Base-by-base conservation (phyloP, 1,139 yeast species). In the Debaryomyces coudertii region DNA sequence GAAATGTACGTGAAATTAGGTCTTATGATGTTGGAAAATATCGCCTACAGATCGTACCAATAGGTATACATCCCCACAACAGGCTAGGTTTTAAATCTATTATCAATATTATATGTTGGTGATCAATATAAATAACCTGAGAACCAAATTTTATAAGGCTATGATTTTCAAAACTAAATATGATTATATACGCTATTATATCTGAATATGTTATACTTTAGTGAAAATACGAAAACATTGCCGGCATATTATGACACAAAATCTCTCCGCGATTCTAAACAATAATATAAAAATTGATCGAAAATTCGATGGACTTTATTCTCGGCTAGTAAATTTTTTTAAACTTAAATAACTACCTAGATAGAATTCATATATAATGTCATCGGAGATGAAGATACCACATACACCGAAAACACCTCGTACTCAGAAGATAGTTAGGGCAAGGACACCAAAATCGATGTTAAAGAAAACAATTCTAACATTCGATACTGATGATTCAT, bases 401-500 rank as follows among this genome's bases (percentile, higher is more conserved):
- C 33, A 36, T n/a, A 52, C 58, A 11, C 61, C 60, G 6, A 45
- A 36, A 23, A 38, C 40, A 2, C 40, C 48, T 16, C 43, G 53
- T 7, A 38, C 36, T 11, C 39, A 39, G 18, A 44, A 14, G 16
- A 37, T 28, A 8, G 30, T 34, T 4, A 33, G 33, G 12, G 37
- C 43, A n/a, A 40, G 34, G 12, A 50, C 55, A 2, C 58, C 55
- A 11, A 50, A 44, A 42, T 47, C 55, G 4, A 30, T 45, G 2
- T 48, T 46, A 33, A 54, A 49, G 36, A 54, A 40, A 36, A 66
- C 71, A 8, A 59, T 69, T 35, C 52, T 65, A 27, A 58, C 56
- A 40, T 61, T 57, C 40, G 69, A 65, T 43, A 53, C 55, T 22
- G 61, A 66, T 45, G 68, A 64, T 36, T 62, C 74, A 5, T 71